Conservation (phyloP, 2,329 filamentous ascomycete species). For the Hypoxylon sp. region DNA sequence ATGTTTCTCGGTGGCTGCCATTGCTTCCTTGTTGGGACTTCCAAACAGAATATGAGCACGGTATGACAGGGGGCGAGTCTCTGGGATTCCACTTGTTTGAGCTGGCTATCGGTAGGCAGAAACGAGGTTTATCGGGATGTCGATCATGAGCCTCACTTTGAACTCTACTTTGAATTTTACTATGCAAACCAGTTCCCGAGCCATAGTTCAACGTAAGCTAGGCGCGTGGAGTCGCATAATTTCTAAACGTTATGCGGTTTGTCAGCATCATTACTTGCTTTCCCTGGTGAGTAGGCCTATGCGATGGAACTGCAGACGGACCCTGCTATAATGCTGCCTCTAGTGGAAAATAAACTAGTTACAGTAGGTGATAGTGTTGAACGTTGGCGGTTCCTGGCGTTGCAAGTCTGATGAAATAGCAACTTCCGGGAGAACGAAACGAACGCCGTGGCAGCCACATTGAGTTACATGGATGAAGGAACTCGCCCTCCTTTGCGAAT, state of each 20-base stretch:
- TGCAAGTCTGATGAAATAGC: conserved; percentile 35
- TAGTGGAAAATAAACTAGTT: conserved; percentile 46
- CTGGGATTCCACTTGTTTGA: conserved; percentile 30
- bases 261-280: conserved; percentile 32
- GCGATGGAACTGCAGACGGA: conserved; percentile 48
- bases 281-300: conserved; percentile 42
- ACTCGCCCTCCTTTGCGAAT: conserved; percentile 30
- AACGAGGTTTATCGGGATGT: conserved; percentile 31
- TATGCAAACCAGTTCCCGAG: conserved; percentile 39
- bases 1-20: conserved; percentile 4
- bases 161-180: conserved; percentile 25
- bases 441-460: conserved; percentile 11
- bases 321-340: conserved; percentile 44
- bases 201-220: conserved; percentile 34
- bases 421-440: conserved; percentile 34
- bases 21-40: conserved; percentile 29
- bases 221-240: conserved; percentile 38
- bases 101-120: conserved; percentile 24
- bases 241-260: conserved; percentile 32
- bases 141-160: conserved; percentile 49
- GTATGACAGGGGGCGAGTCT: conserved; percentile 18
- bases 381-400: conserved; percentile 29
- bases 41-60: conserved; percentile 20
- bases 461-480: conserved; percentile 8
- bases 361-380: conserved; percentile 47